Evolutionary conservation across 345 rosid species (phyloP), one percentile per base, ranked within the genome.

Genomic region (Pistacia atlantica): DNA sequence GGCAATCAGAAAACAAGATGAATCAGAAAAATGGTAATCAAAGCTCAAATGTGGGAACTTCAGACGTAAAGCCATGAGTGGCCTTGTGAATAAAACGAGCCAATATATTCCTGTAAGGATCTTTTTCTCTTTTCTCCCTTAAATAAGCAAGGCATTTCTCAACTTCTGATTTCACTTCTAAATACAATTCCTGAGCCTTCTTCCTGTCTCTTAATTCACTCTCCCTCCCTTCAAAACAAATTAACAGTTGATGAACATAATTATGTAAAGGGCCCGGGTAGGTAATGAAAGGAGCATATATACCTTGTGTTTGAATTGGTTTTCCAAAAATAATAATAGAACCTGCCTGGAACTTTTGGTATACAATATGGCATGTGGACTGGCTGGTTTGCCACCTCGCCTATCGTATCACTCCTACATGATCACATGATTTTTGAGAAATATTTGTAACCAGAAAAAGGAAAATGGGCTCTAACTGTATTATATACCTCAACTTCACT

Each of bases 11-110:
- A 25, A 31, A 31, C 33, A 31, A 31, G 2, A 31, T 31, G 33
- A 31, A 31, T 31, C 33, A 31, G 33, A 31, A 2, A 31, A 31
- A 31, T 31, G 5, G 6, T 5, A 42, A 42, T 4, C 80, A 92
- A 33, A 86, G 83, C 65, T 87, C 84, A 77, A 92, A 90, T 35
- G 91, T 83, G 2, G 92, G 93, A 79, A 92, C 82, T 80, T 88
- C 85, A 9, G 82, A 74, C 31, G 46, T 25, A 37, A 86, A 77
- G 67, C 91, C 90, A 69, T 89, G 76, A 8, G 74, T 45, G 25
- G 83, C 82, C 79, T 77, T 85, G 67, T 89, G 83, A 18, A 77
- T 8, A 12, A 82, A 72, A 46, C 95, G 83, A 17, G 89, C 68
- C 65, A 89, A 48, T 66, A 89, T 55, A 57, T 79, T 83, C 76